Evolutionary conservation across 2,329 filamentous ascomycete genomes (phyloP).

Genomic region (Apiospora koreana): DNA sequence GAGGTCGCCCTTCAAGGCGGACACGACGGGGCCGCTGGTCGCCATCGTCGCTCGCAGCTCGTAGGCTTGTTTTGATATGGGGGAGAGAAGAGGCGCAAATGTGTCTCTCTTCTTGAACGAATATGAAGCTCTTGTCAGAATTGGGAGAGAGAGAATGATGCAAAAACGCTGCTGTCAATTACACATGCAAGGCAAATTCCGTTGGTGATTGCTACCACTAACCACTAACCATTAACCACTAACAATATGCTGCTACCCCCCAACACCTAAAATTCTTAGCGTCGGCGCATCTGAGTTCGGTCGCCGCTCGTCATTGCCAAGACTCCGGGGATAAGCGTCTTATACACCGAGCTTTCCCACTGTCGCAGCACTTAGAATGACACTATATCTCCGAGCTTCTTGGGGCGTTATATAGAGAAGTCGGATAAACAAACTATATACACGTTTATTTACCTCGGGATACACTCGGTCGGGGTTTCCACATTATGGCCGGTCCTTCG

Average conservation of each 20-base stretch:
- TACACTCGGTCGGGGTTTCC: no score
- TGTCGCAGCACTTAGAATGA: not conserved
- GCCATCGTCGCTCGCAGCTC: conserved; percentile 3
- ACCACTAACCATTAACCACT: no score
- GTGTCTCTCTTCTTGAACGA: not conserved
- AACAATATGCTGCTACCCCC: not conserved
- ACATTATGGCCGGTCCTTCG: no score
- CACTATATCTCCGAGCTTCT: not conserved
- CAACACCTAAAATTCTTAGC: not conserved
- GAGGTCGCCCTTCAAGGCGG: conserved; percentile 52
- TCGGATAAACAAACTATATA: no score
- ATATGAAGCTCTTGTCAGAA: not conserved
- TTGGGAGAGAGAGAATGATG: not conserved
- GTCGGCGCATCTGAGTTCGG: not conserved
- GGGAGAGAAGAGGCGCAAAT: not conserved
- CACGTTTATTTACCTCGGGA: no score
- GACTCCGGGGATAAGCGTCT: not conserved
- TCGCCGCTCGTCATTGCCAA: conserved; percentile 5
- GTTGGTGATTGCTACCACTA: not conserved
- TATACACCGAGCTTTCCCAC: not conserved
- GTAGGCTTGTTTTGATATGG: not conserved
- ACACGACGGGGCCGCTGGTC: conserved; percentile 21
- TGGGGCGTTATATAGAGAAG: no score
- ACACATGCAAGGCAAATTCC: conserved; percentile 9
- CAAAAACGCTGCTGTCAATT: conserved; percentile 9